Evolutionary conservation across 306 rosid genomes (phyloP), one percentile per base, ranked within the genome.

Genomic region (Prunus mira): DNA sequence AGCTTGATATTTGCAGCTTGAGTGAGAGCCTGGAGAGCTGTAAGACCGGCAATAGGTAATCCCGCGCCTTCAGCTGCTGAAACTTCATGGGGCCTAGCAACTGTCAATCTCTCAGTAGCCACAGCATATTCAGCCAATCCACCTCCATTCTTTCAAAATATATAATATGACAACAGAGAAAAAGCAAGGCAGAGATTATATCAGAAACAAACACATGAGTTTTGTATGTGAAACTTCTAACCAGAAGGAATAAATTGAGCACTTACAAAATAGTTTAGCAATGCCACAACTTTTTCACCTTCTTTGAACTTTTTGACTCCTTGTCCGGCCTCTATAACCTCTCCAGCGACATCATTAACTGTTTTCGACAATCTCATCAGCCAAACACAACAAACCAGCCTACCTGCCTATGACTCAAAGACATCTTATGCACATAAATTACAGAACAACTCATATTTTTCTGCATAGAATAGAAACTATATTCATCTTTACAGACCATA

Each of bases 341-440:
- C 93, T 67, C 96, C 97, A 0, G 97, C 85, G 3, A 92, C 76
- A 60, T 92, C 97, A 50, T 87, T 88, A 79, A 86, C 89, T 87
- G 69, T 38, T 6, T 38, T 38, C 10, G 9, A 38, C 43, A 50
- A 62, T 27, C 6, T 49, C 70, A 45, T 63, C 18, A 77, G 51
- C 15, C 58, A 47, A 43, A 50, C 27, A 28, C 18, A 72, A 13
- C 1, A 7, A 69, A 69, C 2, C 58, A 24, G 70, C 34, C 12
- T 27, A 49, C 5, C 58, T 7, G 51, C 34, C 12, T 50, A 49
- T 25, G 24, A 69, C 7, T 50, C 24, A 2, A 49, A 15, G 15
- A 18, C 22, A 69, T 69, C 43, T 38, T 69, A 41, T 47, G 17
- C n/a, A 65, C 50, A 4, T 7, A 52, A 78, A 65, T 4, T 8